phyloP scores from a whole-genome alignment of 2,329 filamentous ascomycete species.

The Coniochaeta hoffmannii region DNA sequence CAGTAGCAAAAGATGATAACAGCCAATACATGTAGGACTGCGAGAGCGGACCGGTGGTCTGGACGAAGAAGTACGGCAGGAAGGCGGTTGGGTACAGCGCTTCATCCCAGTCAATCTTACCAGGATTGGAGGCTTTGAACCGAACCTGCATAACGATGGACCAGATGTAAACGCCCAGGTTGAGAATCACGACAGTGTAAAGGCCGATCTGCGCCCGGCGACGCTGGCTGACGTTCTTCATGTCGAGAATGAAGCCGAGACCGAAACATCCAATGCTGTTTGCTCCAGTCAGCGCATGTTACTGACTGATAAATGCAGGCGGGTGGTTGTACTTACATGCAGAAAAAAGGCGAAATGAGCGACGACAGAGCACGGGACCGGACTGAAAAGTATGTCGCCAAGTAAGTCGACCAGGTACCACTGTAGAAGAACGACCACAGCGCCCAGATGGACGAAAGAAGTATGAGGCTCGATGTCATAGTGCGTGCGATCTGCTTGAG shows the following conservation, averaged over 20 bases:
- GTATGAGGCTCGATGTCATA: conserved; percentile 22
- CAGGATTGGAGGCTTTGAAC: conserved; percentile 30
- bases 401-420: conserved; percentile 23
- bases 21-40: conserved; percentile 39
- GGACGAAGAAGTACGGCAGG: conserved; percentile 40
- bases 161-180: conserved; percentile 41
- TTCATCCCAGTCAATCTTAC: conserved; percentile 38
- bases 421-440: conserved; percentile 31
- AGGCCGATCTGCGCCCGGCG: conserved; percentile 37
- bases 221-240: conserved; percentile 30
- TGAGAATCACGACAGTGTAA: conserved; percentile 34
- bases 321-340: conserved; percentile 26
- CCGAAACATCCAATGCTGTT: conserved; percentile 37
- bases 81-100: conserved; percentile 31
- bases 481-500: conserved; percentile 26
- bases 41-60: conserved; percentile 29
- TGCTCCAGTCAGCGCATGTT: not conserved
- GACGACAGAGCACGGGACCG: conserved; percentile 31
- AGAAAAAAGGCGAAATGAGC: conserved; percentile 39
- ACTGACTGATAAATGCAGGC: not conserved
- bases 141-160: conserved; percentile 37
- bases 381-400: conserved; percentile 34
- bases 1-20: conserved; percentile 31
- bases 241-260: conserved; percentile 36
- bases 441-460: conserved; percentile 24